These are phyloP conservation scores for Pseudogymnoascus sp. DNA, from an alignment of 2,329 filamentous ascomycete species.

Conservation along the genomic window DNA sequence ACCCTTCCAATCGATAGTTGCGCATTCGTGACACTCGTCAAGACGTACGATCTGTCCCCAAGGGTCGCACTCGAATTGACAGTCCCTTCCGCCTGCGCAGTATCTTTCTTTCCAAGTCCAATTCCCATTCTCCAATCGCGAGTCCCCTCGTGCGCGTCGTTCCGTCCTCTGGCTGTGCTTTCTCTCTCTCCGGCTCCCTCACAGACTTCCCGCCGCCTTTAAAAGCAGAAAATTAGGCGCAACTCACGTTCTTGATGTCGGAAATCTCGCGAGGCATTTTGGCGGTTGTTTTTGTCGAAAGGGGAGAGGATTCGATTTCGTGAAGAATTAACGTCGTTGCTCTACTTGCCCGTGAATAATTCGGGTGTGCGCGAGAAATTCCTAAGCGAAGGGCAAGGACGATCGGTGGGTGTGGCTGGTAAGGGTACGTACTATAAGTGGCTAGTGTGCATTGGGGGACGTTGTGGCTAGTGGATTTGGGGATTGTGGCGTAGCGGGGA, in stretches of 20 bases:
- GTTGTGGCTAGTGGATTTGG: neutral
- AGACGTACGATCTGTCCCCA: neutral
- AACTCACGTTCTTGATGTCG: slow-evolving; percentile 81
- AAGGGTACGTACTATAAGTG: slow-evolving; percentile 4
- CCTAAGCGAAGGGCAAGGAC: slow-evolving; percentile 11
- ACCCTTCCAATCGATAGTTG: slow-evolving; percentile 26
- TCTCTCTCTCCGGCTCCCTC: neutral
- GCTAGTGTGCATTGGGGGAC: neutral
- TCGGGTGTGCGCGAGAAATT: slow-evolving; percentile 10
- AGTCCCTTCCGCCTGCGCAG: neutral
- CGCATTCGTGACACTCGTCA: slow-evolving; percentile 1
- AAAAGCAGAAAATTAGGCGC: neutral
- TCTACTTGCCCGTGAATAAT: slow-evolving; percentile 8
- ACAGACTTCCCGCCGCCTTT: neutral
- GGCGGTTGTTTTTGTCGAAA: slow-evolving; percentile 40
- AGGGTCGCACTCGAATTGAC: neutral
- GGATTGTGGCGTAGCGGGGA: slow-evolving; percentile 4
- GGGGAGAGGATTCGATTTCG: slow-evolving; percentile 13
- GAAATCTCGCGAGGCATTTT: slow-evolving; percentile 97
- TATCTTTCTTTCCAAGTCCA: neutral
- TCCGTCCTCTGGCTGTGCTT: neutral
- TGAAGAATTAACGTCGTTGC: slow-evolving; percentile 7
- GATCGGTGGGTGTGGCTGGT: slow-evolving; percentile 6
- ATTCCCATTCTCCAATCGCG: neutral
- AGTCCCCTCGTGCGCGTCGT: neutral